Base-by-base conservation (phyloP, 2,329 filamentous ascomycete genomes). In the Dactylellina cionopaga region DNA sequence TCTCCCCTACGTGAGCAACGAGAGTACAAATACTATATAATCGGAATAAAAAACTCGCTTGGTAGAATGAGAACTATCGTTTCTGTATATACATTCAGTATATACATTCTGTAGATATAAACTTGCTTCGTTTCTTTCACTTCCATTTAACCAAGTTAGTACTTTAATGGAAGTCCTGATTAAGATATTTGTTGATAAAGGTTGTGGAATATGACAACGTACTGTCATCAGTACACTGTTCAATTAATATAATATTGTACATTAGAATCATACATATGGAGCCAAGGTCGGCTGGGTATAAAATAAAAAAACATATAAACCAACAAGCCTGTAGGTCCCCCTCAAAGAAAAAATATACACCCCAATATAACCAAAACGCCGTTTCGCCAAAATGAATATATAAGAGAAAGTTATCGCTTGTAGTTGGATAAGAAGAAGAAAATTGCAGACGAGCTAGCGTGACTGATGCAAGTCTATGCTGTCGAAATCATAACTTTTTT, bases 401-500 rank as follows among this genome's bases (percentile, higher is more conserved):
- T 25, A 35, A 58, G 27, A n/a, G n/a, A n/a, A 44, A 44, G 13
- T 29, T 39, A 49, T 33, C 19, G 17, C 17, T n/a, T 41, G 51
- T 46, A 13, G 37, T 4, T 15, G 13, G 3, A 11, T 44, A 31
- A 19, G 13, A 17, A 24, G 13, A 43, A 17, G 24, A 43, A 46
- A 46, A 17, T 59, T 52, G 43, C 58, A 43, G 62, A 66, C 46
- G 41, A 44, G 46, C 35, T 35, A 46, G 33, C 29, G 31, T 55
- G 46, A 60, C 43, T 15, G 41, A 65, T 47, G 33, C 19, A 24
- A 25, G 41, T 62, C 47, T 70, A 62, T 62, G 33, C 24, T 51
- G 49, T 39, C 44, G 47, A 70, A 56, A 62, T 70, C 56, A 70
- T 70, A 70, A 62, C 49, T 70, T 70, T 68, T 68, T 27, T 9